Percentiles rank a stretch among this genome's conserved stretches.
Evolutionary conservation across 2,329 filamentous ascomycete genomes (phyloP).

Genomic region (Paradendryphiella salina): DNA sequence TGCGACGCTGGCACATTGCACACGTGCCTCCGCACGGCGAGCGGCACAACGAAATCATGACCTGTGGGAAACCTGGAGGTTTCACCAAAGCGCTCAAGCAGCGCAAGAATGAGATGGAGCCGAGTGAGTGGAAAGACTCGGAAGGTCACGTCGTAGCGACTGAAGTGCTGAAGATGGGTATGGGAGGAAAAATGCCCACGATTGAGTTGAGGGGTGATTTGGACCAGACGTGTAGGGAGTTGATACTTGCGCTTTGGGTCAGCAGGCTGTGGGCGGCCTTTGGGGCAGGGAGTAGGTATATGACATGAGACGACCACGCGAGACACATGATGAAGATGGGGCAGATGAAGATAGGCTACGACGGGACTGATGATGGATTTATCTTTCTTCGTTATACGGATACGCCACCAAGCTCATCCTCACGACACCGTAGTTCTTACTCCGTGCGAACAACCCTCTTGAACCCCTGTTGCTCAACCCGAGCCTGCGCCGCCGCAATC

Average conservation of each 20-base stretch:
- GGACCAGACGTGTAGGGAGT: slow-evolving; percentile 31
- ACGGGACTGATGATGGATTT: not conserved
- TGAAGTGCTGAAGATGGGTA: slow-evolving; percentile 20
- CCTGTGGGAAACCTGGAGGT: slow-evolving; percentile 26
- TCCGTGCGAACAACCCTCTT: slow-evolving; percentile 27
- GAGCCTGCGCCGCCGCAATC: slow-evolving; percentile 37
- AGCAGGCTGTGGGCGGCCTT: slow-evolving; percentile 32
- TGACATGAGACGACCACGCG: not conserved
- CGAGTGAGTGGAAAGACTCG: slow-evolving; percentile 28
- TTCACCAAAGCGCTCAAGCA: slow-evolving; percentile 17
- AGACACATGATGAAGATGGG: not conserved
- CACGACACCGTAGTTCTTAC: not conserved
- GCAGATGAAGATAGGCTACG: not conserved
- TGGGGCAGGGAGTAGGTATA: slow-evolving; percentile 18
- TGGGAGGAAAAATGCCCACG: slow-evolving; percentile 26
- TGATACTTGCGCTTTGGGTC: slow-evolving; percentile 31
- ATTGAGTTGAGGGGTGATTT: slow-evolving; percentile 26
- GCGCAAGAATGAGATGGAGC: slow-evolving; percentile 22
- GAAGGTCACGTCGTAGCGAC: slow-evolving; percentile 28
- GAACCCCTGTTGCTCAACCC: slow-evolving; percentile 37
- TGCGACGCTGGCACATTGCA: slow-evolving; percentile 25
- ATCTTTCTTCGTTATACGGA: not conserved
- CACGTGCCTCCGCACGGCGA: slow-evolving; percentile 21
- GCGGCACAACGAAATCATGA: slow-evolving; percentile 21
- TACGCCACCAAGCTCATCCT: not conserved